Conservation (phyloP, 768 basidiomycete species). For the Boletales sp. region DNA sequence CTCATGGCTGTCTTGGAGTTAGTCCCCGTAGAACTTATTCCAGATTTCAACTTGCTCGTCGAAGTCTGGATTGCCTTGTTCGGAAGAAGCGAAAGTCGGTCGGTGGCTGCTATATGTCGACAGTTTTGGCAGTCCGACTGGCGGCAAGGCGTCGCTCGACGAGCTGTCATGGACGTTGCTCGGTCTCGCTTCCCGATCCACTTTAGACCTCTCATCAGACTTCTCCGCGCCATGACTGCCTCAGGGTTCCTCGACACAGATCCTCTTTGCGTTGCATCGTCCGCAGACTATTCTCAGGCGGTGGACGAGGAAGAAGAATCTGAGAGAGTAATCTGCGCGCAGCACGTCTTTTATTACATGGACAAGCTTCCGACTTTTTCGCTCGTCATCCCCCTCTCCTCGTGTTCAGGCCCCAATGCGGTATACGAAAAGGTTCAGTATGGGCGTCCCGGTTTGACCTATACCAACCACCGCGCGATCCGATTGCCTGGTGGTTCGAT, state of each 20-base stretch:
- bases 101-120: conserved; percentile 64
- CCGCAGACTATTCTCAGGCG: conserved; percentile 42
- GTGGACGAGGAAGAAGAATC: conserved; percentile 37
- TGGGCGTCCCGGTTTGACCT: conserved; percentile 51
- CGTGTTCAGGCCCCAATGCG: conserved; percentile 65
- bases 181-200: conserved; percentile 83
- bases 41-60: conserved; percentile 66
- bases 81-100: conserved; percentile 61
- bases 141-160: conserved; percentile 60
- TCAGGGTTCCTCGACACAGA: conserved; percentile 76
- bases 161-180: conserved; percentile 80
- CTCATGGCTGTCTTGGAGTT: conserved; percentile 72
- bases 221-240: conserved; percentile 76
- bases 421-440: conserved; percentile 68
- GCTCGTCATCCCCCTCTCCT: conserved; percentile 60
- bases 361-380: conserved; percentile 69
- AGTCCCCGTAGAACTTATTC: conserved; percentile 71
- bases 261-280: conserved; percentile 46
- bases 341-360: conserved; percentile 75
- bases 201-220: conserved; percentile 60
- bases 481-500: conserved; percentile 73
- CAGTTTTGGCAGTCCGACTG: conserved; percentile 86
- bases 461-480: conserved; percentile 63
- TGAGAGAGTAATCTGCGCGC: conserved; percentile 57
- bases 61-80: conserved; percentile 80